Evolutionary conservation across 2,329 filamentous ascomycete species (phyloP).

Genomic region (Neopestalotiopsis rosae): DNA sequence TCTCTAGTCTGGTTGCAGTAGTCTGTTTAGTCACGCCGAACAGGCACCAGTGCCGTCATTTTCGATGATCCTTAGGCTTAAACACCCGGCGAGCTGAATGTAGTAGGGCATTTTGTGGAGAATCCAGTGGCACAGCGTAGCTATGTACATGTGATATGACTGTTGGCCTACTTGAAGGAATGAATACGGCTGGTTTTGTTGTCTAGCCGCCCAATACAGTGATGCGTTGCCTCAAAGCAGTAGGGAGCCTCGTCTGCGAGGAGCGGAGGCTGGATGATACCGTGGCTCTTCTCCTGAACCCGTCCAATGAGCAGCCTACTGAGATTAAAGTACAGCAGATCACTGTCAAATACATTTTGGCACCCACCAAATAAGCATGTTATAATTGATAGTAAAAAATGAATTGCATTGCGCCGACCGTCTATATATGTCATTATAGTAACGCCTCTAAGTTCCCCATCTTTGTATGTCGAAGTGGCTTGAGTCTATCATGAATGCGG

Average conservation of each 20-base stretch:
- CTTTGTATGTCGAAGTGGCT: not conserved
- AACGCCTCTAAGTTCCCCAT: conserved; percentile 15
- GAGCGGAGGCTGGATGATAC: too few relatives aligned
- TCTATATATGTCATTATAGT: conserved; percentile 7
- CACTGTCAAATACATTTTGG: not conserved
- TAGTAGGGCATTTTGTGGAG: not conserved
- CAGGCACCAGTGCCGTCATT: not conserved
- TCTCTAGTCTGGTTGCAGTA: too few relatives aligned
- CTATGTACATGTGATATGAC: not conserved
- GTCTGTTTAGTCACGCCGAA: not conserved
- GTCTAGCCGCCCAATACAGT: too few relatives aligned
- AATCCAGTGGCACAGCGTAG: not conserved
- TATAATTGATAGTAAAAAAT: not conserved
- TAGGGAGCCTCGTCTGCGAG: too few relatives aligned
- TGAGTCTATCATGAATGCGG: conserved; percentile 16
- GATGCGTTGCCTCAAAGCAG: too few relatives aligned
- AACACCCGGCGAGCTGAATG: not conserved
- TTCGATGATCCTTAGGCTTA: not conserved
- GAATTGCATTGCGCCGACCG: conserved; percentile 7
- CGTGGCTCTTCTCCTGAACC: too few relatives aligned
- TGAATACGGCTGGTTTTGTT: too few relatives aligned
- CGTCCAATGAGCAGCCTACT: too few relatives aligned
- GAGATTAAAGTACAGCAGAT: too few relatives aligned
- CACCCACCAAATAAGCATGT: too few relatives aligned
- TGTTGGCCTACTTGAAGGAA: too few relatives aligned